Percentiles rank a stretch among this genome's conserved stretches.
Conservation (phyloP, 2,329 filamentous ascomycete genomes). For the Tolypocladium ophioglossoides region DNA sequence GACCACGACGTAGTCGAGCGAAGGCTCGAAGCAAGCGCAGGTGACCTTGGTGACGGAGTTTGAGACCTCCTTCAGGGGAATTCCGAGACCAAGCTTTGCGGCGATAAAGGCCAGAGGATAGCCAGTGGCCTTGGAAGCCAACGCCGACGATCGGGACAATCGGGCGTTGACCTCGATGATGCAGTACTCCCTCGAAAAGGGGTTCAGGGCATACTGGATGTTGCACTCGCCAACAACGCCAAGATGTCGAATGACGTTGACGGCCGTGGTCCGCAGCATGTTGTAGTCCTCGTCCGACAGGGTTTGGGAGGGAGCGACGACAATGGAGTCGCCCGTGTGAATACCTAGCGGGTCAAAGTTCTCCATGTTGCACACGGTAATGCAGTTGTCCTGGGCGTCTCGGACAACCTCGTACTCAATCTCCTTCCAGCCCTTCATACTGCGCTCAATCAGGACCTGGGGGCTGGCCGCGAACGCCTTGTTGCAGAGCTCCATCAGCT, state of each 20-base stretch:
- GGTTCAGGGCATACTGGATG: slow-evolving; percentile 96
- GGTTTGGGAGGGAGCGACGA: slow-evolving; percentile 94
- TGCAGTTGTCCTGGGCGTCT: slow-evolving; percentile 93
- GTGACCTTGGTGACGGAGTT: slow-evolving; percentile 95
- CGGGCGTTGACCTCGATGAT: slow-evolving; percentile 98
- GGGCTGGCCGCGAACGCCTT: slow-evolving; percentile 93
- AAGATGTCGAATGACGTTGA: slow-evolving; percentile 93
- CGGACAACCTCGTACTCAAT: slow-evolving; percentile 98
- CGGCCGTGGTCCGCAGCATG: slow-evolving; percentile 93
- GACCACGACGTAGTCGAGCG: slow-evolving; percentile 93
- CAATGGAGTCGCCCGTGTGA: slow-evolving; percentile 95
- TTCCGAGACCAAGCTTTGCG: slow-evolving; percentile 89
- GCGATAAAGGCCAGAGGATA: slow-evolving; percentile 95
- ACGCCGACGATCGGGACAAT: slow-evolving; percentile 85
- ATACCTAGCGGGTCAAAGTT: slow-evolving; percentile 98
- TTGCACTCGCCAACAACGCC: slow-evolving; percentile 98
- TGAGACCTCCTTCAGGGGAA: slow-evolving; percentile 90
- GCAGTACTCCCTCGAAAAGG: slow-evolving; percentile 91
- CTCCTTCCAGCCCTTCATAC: slow-evolving; percentile 99
- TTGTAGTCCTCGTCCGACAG: slow-evolving; percentile 97
- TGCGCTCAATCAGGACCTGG: slow-evolving; percentile 91
- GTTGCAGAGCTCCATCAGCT: slow-evolving; percentile 80
- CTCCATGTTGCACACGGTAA: slow-evolving; percentile 99
- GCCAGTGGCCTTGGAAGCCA: slow-evolving; percentile 94
- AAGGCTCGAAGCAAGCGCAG: slow-evolving; percentile 96